Evolutionary conservation across 352 stramenopile genomes (phyloP), one percentile per base, ranked within the genome.

Genomic region (Pythium inflatum): DNA sequence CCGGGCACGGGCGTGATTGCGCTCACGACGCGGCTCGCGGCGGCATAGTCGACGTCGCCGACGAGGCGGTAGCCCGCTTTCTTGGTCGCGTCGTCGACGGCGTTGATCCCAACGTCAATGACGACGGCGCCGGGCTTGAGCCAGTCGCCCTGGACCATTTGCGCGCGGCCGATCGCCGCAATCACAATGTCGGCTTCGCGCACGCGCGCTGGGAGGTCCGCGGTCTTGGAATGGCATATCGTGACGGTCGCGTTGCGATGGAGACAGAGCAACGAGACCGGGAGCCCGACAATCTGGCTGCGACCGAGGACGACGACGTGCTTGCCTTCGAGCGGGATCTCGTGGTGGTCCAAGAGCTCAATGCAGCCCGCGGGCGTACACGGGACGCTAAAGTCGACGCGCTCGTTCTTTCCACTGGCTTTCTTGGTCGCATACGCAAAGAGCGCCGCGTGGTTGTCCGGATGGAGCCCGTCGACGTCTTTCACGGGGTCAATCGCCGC

Each of bases 71-170:
- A 99, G 0, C 84, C 85, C 18, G 73, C 76, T 33, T 86, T 88
- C 73, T 90, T 92, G 22, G 53, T 81, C 4, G 80, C 61, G 58
- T 96, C 87, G 46, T 98, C 90, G 5, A 99, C 87, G 24, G 88
- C 88, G 77, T 99, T 99, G 65, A 99, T 99, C 22, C 98, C 98
- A 4, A 99, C 97, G 82, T 99, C 98, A 63, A 99, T 97, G 0
- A 99, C 98, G 5, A 98, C 94, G 18, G 94, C 94, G 25, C 97
- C 97, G 0, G 89, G 82, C 78, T 99, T 99, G 62, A 99, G 80
- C 98, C 98, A 99, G 43, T 96, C 83, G 31, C 83, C 89, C 41
- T 93, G 82, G 18, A 99, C 94, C 66, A 99, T 93, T 30, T 94
- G 71, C 1, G 98, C 83, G 30, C 90, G 80, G 54, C 98, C 98